These are phyloP conservation scores for Cenchrus americanus DNA, from an alignment of 176 grass and related monocot genomes.

Conservation along the genomic window DNA sequence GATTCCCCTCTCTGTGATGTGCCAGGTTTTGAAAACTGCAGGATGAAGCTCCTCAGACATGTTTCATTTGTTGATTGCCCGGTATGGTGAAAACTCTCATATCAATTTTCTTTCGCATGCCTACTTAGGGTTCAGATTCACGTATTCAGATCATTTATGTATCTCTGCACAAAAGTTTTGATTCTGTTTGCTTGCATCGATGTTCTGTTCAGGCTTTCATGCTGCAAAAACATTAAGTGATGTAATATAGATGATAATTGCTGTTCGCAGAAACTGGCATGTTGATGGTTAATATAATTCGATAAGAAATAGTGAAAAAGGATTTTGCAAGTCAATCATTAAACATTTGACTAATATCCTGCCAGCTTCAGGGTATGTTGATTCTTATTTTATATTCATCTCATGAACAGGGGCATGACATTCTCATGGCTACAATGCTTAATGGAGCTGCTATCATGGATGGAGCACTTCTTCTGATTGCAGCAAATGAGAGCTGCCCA, in stretches of 20 bases:
- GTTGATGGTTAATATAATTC: neutral
- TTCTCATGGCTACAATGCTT: constrained; percentile 98
- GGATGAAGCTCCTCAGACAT: constrained; percentile 93
- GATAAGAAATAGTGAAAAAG: neutral
- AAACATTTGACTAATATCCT: neutral
- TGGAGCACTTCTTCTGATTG: constrained; percentile 91
- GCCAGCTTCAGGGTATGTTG: neutral
- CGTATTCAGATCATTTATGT: neutral
- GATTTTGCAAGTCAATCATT: neutral
- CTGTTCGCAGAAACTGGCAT: neutral
- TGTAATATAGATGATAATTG: neutral
- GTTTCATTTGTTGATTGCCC: constrained; percentile 98
- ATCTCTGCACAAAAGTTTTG: neutral
- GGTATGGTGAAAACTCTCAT: constrained; percentile 45
- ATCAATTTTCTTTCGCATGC: neutral
- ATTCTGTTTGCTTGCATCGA: neutral
- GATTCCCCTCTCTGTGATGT: constrained; percentile 86
- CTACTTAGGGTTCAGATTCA: neutral
- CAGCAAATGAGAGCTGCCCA: constrained; percentile 93
- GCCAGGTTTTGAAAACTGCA: constrained; percentile 86
- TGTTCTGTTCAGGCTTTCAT: neutral
- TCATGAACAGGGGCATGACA: constrained; percentile 73
- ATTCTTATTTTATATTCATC: neutral
- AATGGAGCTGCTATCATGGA: constrained; percentile 98
- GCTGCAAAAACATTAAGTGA: neutral